Conservation (phyloP, 176 grass and related monocot species). For the Zea mays region DNA sequence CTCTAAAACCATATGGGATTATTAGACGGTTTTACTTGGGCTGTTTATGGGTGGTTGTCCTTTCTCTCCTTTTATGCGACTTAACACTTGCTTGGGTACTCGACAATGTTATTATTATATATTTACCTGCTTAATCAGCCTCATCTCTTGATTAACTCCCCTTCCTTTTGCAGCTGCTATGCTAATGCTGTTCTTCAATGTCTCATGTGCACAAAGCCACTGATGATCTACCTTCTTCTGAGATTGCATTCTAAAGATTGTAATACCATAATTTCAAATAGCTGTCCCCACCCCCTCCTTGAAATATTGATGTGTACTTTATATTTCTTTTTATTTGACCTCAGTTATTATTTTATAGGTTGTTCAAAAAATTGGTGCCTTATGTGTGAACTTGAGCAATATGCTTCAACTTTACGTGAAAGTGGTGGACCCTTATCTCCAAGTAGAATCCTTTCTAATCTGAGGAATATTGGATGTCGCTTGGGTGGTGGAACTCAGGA, state of each 20-base stretch:
- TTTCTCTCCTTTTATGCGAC: conserved; percentile 8
- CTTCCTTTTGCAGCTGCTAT: conserved; percentile 74
- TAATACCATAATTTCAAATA: conserved; percentile 58
- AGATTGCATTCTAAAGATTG: conserved; percentile 94
- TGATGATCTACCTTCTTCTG: conserved; percentile 96
- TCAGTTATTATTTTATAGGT: conserved; percentile 55
- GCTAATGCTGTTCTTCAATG: conserved; percentile 99
- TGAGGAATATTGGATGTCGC: conserved; percentile 83
- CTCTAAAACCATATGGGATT: background rate
- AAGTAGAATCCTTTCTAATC: conserved; percentile 91
- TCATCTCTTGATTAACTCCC: conserved; percentile 27
- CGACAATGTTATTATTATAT: conserved; percentile 5
- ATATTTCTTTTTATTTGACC: conserved; percentile 23
- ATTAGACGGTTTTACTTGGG: background rate
- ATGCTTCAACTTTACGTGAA: conserved; percentile 86
- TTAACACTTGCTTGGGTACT: conserved; percentile 16
- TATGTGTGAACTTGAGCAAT: conserved; percentile 97
- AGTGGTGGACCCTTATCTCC: conserved; percentile 74
- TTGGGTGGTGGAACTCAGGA: conserved; percentile 98
- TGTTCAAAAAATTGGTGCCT: conserved; percentile 91
- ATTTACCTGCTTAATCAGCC: conserved; percentile 19
- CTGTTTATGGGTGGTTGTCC: background rate
- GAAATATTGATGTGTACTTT: conserved; percentile 14
- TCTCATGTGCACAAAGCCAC: conserved; percentile 89
- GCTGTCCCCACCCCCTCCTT: background rate